These are phyloP conservation scores for Auxenochlorella pyrenoidosa DNA, from an alignment of 139 green algal genomes.

Conservation along the genomic window DNA sequence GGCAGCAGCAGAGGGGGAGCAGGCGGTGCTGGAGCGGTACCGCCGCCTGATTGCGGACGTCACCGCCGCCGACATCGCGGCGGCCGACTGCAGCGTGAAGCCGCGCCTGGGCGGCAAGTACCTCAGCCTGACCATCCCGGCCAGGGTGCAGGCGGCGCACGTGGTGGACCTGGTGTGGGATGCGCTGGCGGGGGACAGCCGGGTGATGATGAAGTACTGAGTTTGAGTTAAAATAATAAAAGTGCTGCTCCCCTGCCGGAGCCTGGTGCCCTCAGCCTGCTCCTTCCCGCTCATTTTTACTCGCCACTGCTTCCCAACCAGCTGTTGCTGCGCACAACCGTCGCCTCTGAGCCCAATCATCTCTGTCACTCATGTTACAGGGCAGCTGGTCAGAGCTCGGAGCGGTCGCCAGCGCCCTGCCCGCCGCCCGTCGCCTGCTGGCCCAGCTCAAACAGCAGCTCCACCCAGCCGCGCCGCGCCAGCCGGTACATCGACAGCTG, in stretches of 20 bases:
- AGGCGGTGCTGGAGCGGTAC: slow-evolving; percentile 23
- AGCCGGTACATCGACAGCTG: slow-evolving; percentile 27
- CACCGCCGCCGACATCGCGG: not conserved
- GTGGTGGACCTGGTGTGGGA: slow-evolving; percentile 29
- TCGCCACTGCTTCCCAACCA: not conserved
- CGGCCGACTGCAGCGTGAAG: slow-evolving; percentile 35
- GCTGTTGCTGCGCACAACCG: no score
- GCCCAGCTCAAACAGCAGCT: slow-evolving; percentile 32
- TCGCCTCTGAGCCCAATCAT: no score
- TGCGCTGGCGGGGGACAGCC: slow-evolving; percentile 16
- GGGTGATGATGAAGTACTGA: slow-evolving; percentile 44
- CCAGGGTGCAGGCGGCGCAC: slow-evolving; percentile 23
- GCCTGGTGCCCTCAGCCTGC: no score
- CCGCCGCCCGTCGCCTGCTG: not conserved
- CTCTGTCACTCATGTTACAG: no score
- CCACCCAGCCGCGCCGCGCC: slow-evolving; percentile 10
- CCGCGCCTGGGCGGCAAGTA: slow-evolving; percentile 64
- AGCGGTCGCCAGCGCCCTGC: not conserved
- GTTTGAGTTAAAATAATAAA: no score
- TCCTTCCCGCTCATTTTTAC: not conserved
- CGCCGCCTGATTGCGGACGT: slow-evolving; percentile 8
- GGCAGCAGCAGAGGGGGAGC: not conserved
- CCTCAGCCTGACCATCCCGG: slow-evolving; percentile 54
- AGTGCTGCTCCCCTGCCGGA: no score
- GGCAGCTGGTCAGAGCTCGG: not conserved